Base-by-base conservation (phyloP, 345 rosid species). In the Hypericum perforatum region DNA sequence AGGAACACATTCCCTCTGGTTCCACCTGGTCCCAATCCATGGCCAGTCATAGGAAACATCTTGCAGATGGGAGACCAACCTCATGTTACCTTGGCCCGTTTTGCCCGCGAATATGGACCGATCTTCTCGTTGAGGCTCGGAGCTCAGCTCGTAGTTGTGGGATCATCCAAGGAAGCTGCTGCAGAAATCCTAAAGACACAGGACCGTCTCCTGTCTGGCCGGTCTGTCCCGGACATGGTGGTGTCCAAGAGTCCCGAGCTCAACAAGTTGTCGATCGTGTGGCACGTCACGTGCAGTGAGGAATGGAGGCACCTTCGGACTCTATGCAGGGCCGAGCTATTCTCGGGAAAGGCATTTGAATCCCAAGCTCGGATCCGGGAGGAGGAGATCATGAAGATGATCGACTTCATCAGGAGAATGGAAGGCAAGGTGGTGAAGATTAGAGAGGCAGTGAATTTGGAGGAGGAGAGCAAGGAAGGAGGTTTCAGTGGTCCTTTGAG, bases 21-120 rank as follows among this genome's bases (percentile, higher is more conserved):
- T 10, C 77, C 77, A 43, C 70, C 77, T 11, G 77, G 77, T 13
- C 70, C 77, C 38, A 50, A 11, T 58, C 47, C 62, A 45, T 68
- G 72, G 67, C 70, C 73, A 14, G 40, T 72, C 51, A n/a, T 72
- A 12, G 70, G 77, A 60, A 68, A 72, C 10, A 39, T 71, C 9
- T 56, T 71, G 32, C 76, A 67, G 16, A 37, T 71, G 5, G 76
- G 69, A 44, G 37, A n/a, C 9, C 60, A 53, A 42, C 73, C 73
- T 16, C 70, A 64, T 37, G 36, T 63, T 39, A 8, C 55, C 6
- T 57, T 68, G 13, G 58, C 73, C 36, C 52, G 42, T 3, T 41
- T 64, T 16, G 16, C 77, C 7, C 37, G 60, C 36, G 43, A 55
- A 5, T 64, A 68, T 45, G 77, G 77, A 10, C 68, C 74, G 12